Evolutionary conservation across 345 rosid genomes (phyloP), one percentile per base, ranked within the genome.

Genomic region (Camelina sativa): DNA sequence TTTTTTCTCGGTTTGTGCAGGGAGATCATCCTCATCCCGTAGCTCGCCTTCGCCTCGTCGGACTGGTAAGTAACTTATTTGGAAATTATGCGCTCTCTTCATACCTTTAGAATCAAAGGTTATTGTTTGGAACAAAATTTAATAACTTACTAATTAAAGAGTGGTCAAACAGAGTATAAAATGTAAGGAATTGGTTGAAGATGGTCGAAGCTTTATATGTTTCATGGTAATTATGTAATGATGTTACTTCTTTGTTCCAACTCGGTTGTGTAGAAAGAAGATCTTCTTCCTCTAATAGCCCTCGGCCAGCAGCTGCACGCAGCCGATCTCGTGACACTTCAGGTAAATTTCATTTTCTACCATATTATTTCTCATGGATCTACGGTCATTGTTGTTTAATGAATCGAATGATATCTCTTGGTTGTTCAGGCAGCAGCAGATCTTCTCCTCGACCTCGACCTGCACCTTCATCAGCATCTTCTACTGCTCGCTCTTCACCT

Each of bases 371-470:
- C 19, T 48, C 22, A 17, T 16, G 22, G 30, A 28, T 28, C 30
- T 4, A 28, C 30, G 5, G 53, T 8, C 11, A 17, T 15, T 17
- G 32, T 56, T 56, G 38, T 56, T 30, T 15, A 13, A 28, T 55
- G 35, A 55, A 56, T 30, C 40, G 9, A 15, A 38, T 40, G 32
- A 61, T 20, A 30, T 20, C 35, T 62, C 35, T 46, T 30, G 41
- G n/a, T n/a, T 64, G 54, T 67, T 34, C 17, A 67, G 71, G 28
- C 28, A 25, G 28, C 28, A 25, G 34, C 28, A 67, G 60, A 67
- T 67, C 71, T 52, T 4, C 71, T 37, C 47, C 60, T 51, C 22
- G 22, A 20, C 28, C 55, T 51, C 28, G 28, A 51, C 28, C 28
- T 9, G 55, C 28, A 51, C 13, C 61, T 35, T 1, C 38, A 35